A percentile compares a stretch with the other conserved stretches of the same genome.
These are phyloP conservation scores for Eudorina sp. DNA, from an alignment of 139 green algal genomes.

Conservation along the genomic window DNA sequence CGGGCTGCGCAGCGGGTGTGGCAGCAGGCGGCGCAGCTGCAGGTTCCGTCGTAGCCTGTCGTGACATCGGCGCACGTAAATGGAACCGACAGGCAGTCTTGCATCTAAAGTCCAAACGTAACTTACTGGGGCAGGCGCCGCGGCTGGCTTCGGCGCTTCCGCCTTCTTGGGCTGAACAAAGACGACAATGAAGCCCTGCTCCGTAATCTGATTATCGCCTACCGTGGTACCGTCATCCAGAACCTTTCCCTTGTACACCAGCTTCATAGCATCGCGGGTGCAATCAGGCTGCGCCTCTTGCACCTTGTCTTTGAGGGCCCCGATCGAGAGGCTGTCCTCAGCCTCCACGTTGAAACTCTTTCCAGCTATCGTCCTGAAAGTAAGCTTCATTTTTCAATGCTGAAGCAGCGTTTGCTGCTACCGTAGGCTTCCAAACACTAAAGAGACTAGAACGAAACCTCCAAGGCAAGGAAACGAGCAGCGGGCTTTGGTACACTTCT, in stretches of 20 bases:
- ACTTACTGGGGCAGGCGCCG: conserved; percentile 35
- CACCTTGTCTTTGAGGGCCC: conserved; percentile 57
- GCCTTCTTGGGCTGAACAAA: conserved; percentile 88
- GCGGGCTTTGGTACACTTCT: no score
- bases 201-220: conserved; percentile 79
- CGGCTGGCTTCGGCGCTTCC: conserved; percentile 51
- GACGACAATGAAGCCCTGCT: conserved; percentile 94
- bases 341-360: conserved; percentile 84
- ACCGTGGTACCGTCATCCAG: conserved; percentile 86
- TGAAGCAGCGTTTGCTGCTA: no score
- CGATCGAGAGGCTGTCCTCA: conserved; percentile 77
- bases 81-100: no score
- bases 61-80: not conserved
- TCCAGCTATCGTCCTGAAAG: conserved; percentile 89
- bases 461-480: no score
- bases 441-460: no score
- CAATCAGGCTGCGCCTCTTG: conserved; percentile 43
- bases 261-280: conserved; percentile 59
- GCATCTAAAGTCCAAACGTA: no score
- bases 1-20: not conserved
- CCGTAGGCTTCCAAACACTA: no score
- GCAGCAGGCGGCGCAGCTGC: not conserved
- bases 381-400: conserved; percentile 85
- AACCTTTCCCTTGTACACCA: conserved; percentile 81
- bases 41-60: not conserved